phyloP scores from a whole-genome alignment of 2,329 filamentous ascomycete genomes.

The Penicillium digitatum region DNA sequence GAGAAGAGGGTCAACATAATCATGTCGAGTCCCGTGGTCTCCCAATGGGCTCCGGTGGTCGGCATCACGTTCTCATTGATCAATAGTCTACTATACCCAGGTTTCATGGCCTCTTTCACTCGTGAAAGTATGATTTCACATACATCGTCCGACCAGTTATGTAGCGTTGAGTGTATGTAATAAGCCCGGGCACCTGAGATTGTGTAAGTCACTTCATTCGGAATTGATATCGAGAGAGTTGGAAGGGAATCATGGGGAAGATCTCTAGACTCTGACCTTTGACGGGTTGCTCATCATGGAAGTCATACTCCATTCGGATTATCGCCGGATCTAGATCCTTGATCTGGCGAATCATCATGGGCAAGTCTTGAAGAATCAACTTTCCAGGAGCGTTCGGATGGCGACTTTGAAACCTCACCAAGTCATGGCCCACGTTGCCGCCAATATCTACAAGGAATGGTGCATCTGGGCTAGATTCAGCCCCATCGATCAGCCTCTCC shows the following conservation, averaged over 20 bases:
- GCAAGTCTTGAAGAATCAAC: conserved; percentile 4
- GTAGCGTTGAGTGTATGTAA: neutral
- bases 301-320: conserved; percentile 3
- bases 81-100: conserved; percentile 2
- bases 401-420: neutral
- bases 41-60: neutral
- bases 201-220: neutral
- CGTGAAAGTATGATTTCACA: conserved; percentile 1
- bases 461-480: neutral
- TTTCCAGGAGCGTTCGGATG: neutral
- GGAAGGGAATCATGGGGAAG: neutral
- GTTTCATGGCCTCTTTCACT: conserved; percentile 3
- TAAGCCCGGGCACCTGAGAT: neutral
- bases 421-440: conserved; percentile 1
- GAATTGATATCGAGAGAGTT: neutral
- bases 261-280: neutral
- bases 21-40: conserved; percentile 2
- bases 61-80: conserved; percentile 1
- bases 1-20: neutral
- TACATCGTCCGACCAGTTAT: conserved; percentile 3
- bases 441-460: conserved; percentile 1
- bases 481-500: neutral
- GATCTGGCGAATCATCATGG: conserved; percentile 1
- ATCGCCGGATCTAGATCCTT: conserved; percentile 3
- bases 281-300: neutral